Percentiles rank a stretch among this genome's conserved stretches.
phyloP scores from a whole-genome alignment of 495 filamentous ascomycete species.

The Neurospora sp. region DNA sequence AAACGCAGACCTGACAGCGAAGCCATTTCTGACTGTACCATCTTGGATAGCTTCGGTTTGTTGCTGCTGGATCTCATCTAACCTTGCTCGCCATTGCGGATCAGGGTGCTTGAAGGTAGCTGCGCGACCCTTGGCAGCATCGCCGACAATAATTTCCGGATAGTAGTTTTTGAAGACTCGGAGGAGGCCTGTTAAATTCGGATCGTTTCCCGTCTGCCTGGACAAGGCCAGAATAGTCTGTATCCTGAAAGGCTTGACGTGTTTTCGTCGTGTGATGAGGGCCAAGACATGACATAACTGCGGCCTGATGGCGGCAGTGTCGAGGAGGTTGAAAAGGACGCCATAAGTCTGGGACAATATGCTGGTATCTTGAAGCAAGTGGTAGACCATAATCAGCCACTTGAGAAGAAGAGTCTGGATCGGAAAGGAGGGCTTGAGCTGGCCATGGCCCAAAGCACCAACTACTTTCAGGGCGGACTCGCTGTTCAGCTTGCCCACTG shows the following conservation, averaged over 20 bases:
- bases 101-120: slow-evolving; percentile 62
- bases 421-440: slow-evolving; percentile 61
- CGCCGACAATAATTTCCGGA: slow-evolving; percentile 76
- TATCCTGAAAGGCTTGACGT: slow-evolving; percentile 78
- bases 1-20: slow-evolving; percentile 40
- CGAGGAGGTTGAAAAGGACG: slow-evolving; percentile 73
- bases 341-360: slow-evolving; percentile 63
- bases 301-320: slow-evolving; percentile 62
- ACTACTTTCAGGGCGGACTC: slow-evolving; percentile 57
- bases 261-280: slow-evolving; percentile 71
- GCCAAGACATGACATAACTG: slow-evolving; percentile 76
- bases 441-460: slow-evolving; percentile 67
- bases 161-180: slow-evolving; percentile 83
- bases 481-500: slow-evolving; percentile 50
- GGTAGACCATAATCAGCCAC: slow-evolving; percentile 76
- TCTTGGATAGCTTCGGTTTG: slow-evolving; percentile 36
- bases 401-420: slow-evolving; percentile 60
- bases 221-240: slow-evolving; percentile 60
- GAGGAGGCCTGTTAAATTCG: slow-evolving; percentile 65
- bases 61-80: slow-evolving; percentile 55
- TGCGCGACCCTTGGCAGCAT: slow-evolving; percentile 42
- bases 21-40: slow-evolving; percentile 30
- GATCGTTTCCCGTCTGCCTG: slow-evolving; percentile 59
- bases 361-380: slow-evolving; percentile 54
- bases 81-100: slow-evolving; percentile 62